Percentiles rank a stretch among this genome's conserved stretches.
Conservation (phyloP, 225 moss, liverwort and hornwort genomes). For the Climacium dendroides region DNA sequence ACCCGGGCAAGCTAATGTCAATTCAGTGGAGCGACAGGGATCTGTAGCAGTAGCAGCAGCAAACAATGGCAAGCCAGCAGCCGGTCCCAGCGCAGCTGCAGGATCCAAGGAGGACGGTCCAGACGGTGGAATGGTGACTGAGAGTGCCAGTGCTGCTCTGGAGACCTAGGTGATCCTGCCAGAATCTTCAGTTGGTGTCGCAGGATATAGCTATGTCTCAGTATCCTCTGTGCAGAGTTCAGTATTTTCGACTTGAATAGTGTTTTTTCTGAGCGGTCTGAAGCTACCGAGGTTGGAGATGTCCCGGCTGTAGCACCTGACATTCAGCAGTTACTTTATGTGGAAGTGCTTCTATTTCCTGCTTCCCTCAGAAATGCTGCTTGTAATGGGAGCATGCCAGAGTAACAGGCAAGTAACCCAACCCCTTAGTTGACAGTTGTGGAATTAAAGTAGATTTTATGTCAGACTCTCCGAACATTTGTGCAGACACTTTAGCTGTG, state of each 20-base stretch:
- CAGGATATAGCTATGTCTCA: conserved; percentile 30
- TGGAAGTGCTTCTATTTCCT: conserved; percentile 27
- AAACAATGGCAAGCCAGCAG: conserved; percentile 19
- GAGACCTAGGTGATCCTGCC: conserved; percentile 17
- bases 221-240: conserved; percentile 40
- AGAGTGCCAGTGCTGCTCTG: conserved; percentile 7
- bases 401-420: conserved; percentile 38
- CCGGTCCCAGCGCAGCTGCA: conserved; percentile 8
- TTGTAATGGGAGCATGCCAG: conserved; percentile 23
- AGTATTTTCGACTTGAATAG: conserved; percentile 32
- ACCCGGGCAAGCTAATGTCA: conserved; percentile 13
- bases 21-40: conserved; percentile 17
- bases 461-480: not conserved
- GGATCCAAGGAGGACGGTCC: conserved; percentile 23
- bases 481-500: not conserved
- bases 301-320: conserved; percentile 37
- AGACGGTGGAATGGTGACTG: conserved; percentile 15
- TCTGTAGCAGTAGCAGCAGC: not conserved
- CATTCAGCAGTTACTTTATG: conserved; percentile 25
- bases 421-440: conserved; percentile 1
- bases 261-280: conserved; percentile 17
- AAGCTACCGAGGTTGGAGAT: conserved; percentile 33
- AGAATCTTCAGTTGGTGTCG: conserved; percentile 19
- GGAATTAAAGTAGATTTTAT: not conserved
- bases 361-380: conserved; percentile 28